Evolutionary conservation across 371 early-diverging fungal species (phyloP).

Genomic region (Rhizopus microsporus): DNA sequence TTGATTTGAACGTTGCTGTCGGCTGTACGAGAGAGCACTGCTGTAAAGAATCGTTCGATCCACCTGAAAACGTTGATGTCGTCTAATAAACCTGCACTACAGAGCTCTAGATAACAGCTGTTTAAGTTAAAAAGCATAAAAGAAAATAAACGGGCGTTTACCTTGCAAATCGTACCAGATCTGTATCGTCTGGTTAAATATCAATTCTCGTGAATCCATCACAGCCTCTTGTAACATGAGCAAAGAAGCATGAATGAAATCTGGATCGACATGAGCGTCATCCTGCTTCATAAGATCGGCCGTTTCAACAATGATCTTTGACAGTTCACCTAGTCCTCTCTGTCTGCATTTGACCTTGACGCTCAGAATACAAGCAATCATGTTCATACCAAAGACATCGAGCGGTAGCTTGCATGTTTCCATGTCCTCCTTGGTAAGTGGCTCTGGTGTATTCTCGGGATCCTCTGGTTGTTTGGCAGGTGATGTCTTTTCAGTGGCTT

Average conservation of each 20-base stretch:
- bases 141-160: not conserved
- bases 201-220: conserved; percentile 67
- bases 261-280: conserved; percentile 2
- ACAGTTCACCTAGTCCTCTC: conserved; percentile 39
- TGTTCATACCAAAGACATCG: conserved; percentile 49
- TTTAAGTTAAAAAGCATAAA: not conserved
- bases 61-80: conserved; percentile 6
- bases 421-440: conserved; percentile 50
- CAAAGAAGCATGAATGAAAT: conserved; percentile 59
- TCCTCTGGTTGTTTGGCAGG: conserved; percentile 16
- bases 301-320: conserved; percentile 2
- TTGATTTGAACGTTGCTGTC: conserved; percentile 65
- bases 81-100: conserved; percentile 20
- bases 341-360: conserved; percentile 56
- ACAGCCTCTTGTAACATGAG: conserved; percentile 59
- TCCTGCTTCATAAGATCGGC: not conserved
- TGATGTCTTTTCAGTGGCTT: not conserved
- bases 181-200: conserved; percentile 47
- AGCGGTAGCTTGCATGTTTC: conserved; percentile 50
- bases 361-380: conserved; percentile 55
- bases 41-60: conserved; percentile 54
- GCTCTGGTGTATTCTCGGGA: conserved; percentile 41
- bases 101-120: conserved; percentile 34
- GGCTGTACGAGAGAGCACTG: conserved; percentile 57
- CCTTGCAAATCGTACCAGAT: conserved; percentile 61